Evolutionary conservation across 352 stramenopile genomes (phyloP), one percentile per base, ranked within the genome.

Genomic region (Phytophthora hybrid): DNA sequence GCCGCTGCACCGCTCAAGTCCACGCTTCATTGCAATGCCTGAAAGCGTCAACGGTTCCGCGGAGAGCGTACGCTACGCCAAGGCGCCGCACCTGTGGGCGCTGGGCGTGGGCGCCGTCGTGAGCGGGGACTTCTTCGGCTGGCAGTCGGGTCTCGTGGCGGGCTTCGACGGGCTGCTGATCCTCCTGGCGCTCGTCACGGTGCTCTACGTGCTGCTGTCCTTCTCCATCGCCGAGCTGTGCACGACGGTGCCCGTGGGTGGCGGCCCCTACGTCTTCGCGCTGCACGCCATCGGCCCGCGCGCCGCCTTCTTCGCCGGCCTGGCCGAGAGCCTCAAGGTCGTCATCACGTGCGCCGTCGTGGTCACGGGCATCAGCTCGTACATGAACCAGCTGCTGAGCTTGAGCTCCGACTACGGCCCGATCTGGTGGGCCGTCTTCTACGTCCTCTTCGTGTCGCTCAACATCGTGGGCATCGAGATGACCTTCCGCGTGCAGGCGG

Each of bases 161-260:
- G 82, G 84, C 56, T 89, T 92, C 59, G 69, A 89, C 53, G 85
- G 83, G 1, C 72, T 92, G 10, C 80, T 90, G 51, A 80, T 92
- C 59, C 86, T 39, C 29, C 26, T 63, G 21, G 57, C 34, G n/a
- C 46, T 63, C 57, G n/a, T 53, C 34, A 53, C n/a, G 3, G 80
- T 84, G 60, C 76, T 92, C 21, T 92, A 89, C 71, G 79, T 91
- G 51, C 59, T 92, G 58, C 72, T 92, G 10, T 83, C 78, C 63
- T 92, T 92, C 77, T 92, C 85, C 44, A 92, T 92, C 61, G 83
- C 83, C 32, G 85, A 91, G 56, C 75, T 93, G 41, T 93, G 78
- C 47, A 87, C 83, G 11, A 91, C 72, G 49, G 69, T 90, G 41
- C 83, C 83, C 2, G 69, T 77, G 0, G 83, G 81, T 44, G 85